Evolutionary conservation across 2,329 filamentous ascomycete genomes (phyloP), one percentile per base, ranked within the genome.

Genomic region (Coniochaeta hoffmannii): DNA sequence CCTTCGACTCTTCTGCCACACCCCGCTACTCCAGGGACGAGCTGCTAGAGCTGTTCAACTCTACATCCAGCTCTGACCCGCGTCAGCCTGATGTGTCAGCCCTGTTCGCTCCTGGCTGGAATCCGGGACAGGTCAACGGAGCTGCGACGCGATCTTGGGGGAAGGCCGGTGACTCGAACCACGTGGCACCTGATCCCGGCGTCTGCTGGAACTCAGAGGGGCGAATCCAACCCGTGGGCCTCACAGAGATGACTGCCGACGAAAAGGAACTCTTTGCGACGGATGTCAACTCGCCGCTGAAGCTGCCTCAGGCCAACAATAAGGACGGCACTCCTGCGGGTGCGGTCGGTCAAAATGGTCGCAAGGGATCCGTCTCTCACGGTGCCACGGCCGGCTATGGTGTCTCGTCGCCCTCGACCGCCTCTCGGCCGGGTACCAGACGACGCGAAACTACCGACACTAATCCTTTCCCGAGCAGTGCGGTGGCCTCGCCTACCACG

Each of bases 211-310:
- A 96, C 66, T 73, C 81, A 57, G 79, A 80, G 57, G 90, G 89
- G 24, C 79, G 80, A 54, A 78, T 84, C 46, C 80, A 82, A 60
- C 90, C 92, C 7, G 76, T 97, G 60, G 85, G 84, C 30, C 69
- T 96, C 60, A 78, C 83, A 59, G 85, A 88, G 44, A 84, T 96
- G 82, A 76, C 80, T 1, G 60, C 71, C 5, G 79, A 83, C 58
- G 85, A 87, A 71, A 83, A 77, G 66, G 79, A 80, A 88, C 76
- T 88, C 60, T 97, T 97, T 71, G 73, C 84, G 53, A 83, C 82
- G 53, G 94, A 95, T 60, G 91, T 99, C 67, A 99, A 97, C 70
- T 97, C 94, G 34, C 88, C 91, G 32, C 77, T 97, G 62, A 97
- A 97, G 72, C 88, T 89, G 9, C 89, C 89, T 19, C 82, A 85